A percentile compares a stretch with the other conserved stretches of the same genome.
Evolutionary conservation across 257 asterid genomes (phyloP).

Genomic region (Primulina huaijiensis): DNA sequence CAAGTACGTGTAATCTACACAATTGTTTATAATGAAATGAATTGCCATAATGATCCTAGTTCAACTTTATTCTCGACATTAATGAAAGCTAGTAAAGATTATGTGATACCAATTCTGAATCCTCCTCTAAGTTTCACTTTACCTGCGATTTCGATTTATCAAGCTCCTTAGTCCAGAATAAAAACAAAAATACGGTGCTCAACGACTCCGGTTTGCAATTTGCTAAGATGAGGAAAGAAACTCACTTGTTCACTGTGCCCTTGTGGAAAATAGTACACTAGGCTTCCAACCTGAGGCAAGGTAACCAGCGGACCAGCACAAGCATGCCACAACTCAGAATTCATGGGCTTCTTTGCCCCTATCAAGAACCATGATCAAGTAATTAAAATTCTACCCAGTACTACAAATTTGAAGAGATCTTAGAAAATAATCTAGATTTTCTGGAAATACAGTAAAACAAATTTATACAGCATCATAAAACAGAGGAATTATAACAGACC

Average conservation of each 20-base stretch:
- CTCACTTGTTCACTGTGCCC: slow-evolving; percentile 89
- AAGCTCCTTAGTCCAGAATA: not conserved
- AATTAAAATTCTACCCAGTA: slow-evolving; percentile 5
- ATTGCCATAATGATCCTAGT: not conserved
- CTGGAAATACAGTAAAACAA: not conserved
- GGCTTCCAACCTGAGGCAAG: slow-evolving; percentile 87
- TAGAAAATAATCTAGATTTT: not conserved
- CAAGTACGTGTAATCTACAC: too few species aligned
- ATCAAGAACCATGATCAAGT: slow-evolving; percentile 20
- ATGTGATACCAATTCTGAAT: not conserved
- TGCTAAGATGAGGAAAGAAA: slow-evolving; percentile 10
- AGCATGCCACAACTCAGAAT: slow-evolving; percentile 88
- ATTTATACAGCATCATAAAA: slow-evolving; percentile 3
- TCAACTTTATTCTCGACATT: not conserved
- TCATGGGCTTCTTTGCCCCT: slow-evolving; percentile 58
- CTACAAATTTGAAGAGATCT: not conserved
- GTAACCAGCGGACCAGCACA: slow-evolving; percentile 88
- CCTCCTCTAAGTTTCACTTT: not conserved
- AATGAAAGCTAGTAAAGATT: not conserved
- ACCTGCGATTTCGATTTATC: not conserved
- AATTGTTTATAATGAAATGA: too few species aligned
- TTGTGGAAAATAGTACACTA: slow-evolving; percentile 81
- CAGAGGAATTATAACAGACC: slow-evolving; percentile 39
- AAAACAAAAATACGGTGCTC: not conserved
- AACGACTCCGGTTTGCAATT: not conserved